Evolutionary conservation across 345 rosid genomes (phyloP).

Genomic region (Moricandia moricandioides): DNA sequence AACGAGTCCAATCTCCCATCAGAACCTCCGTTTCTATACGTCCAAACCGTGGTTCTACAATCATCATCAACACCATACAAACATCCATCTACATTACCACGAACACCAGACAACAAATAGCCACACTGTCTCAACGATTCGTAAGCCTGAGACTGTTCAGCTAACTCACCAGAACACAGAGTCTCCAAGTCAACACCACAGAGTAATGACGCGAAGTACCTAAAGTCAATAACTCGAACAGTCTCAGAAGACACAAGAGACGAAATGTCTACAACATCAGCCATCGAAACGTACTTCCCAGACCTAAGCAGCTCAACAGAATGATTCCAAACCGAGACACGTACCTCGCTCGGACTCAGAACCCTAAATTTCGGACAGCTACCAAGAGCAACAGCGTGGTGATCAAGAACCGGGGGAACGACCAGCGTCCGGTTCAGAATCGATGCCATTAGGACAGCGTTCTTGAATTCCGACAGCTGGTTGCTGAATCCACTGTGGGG

Average conservation of each 20-base stretch:
- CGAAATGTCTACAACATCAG: conserved; percentile 72
- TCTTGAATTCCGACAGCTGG: conserved; percentile 88
- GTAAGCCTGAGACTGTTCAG: conserved; percentile 34
- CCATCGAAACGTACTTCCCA: conserved; percentile 76
- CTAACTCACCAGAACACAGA: conserved; percentile 43
- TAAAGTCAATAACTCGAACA: conserved; percentile 62
- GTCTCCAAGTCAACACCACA: conserved; percentile 54
- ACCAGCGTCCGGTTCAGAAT: conserved; percentile 79
- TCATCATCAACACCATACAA: conserved; percentile 69
- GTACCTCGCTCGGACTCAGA: conserved; percentile 46
- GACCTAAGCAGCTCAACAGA: conserved; percentile 54
- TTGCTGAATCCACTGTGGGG: conserved; percentile 98
- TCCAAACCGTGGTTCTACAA: conserved; percentile 90
- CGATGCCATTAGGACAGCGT: conserved; percentile 63
- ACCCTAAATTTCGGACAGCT: conserved; percentile 97
- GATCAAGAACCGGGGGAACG: conserved; percentile 85
- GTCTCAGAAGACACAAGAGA: conserved; percentile 55
- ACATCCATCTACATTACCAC: conserved; percentile 64
- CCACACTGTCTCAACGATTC: conserved; percentile 70
- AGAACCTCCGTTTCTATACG: conserved; percentile 48
- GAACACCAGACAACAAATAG: conserved; percentile 53
- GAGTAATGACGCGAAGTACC: conserved; percentile 69
- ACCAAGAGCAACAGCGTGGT: conserved; percentile 87
- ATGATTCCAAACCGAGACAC: conserved; percentile 71
- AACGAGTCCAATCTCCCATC: conserved; percentile 65